Conservation (phyloP, 2,329 filamentous ascomycete genomes). For the Cryoendolithus antarcticus region DNA sequence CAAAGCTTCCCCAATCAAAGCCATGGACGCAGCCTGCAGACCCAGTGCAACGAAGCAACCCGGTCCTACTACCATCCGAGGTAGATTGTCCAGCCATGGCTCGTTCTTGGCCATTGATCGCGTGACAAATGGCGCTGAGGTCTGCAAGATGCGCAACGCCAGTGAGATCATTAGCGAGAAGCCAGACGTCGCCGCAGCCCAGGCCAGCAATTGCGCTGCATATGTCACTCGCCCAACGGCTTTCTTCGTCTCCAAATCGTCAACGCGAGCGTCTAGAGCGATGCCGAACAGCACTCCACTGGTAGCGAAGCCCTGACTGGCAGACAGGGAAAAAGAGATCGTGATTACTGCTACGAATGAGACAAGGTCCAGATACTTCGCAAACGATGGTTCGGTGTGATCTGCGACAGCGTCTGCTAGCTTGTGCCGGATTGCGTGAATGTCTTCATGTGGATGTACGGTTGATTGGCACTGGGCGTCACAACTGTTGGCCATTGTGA, state of each 20-base stretch:
- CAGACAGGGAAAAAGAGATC: constrained; percentile 1
- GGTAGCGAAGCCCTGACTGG: not conserved
- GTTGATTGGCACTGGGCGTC: no score
- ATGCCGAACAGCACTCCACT: not conserved
- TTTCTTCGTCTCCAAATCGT: not conserved
- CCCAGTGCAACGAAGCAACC: not conserved
- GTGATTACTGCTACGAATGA: constrained; percentile 1
- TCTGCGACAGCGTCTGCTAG: not conserved
- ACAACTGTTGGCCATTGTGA: no score
- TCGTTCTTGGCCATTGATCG: not conserved
- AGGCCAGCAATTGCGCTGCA: not conserved
- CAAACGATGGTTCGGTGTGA: not conserved
- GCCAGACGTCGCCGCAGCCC: not conserved
- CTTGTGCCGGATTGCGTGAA: no score
- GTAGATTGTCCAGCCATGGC: not conserved
- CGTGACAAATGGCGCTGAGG: not conserved
- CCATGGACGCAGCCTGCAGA: not conserved
- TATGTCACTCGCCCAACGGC: not conserved
- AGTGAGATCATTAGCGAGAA: not conserved
- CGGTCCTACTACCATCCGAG: not conserved
- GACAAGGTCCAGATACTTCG: constrained; percentile 1
- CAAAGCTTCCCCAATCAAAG: not conserved
- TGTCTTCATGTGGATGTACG: no score
- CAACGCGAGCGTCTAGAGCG: not conserved
- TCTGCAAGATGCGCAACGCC: not conserved